These are phyloP conservation scores for Ilex aquifolium DNA, from an alignment of 257 asterid species.

Conservation along the genomic window DNA sequence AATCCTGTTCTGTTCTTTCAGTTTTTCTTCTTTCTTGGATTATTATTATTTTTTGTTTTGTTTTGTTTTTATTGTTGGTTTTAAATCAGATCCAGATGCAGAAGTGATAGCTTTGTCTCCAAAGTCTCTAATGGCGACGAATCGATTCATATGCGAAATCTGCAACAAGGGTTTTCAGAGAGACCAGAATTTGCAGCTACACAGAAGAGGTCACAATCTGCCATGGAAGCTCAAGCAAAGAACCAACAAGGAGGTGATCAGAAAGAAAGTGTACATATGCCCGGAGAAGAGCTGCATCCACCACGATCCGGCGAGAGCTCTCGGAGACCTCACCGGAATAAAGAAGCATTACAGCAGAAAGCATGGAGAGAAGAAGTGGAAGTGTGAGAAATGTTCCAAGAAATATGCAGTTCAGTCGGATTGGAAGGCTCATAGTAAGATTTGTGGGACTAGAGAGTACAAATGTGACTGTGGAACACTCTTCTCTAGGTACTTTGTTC, in stretches of 20 bases:
- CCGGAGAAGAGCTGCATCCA: conserved; percentile 83
- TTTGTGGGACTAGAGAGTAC: conserved; percentile 90
- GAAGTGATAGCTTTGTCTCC: conserved; percentile 89
- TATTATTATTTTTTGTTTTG: not conserved
- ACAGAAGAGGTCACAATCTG: conserved; percentile 82
- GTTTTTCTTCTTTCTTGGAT: not conserved
- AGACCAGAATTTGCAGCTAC: conserved; percentile 86
- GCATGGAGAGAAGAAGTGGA: conserved; percentile 96
- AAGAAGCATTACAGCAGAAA: conserved; percentile 81
- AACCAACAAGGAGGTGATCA: conserved; percentile 50
- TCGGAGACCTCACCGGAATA: conserved; percentile 83
- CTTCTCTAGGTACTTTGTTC: conserved; percentile 66
- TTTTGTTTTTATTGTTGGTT: not conserved
- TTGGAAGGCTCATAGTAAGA: conserved; percentile 95
- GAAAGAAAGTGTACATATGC: conserved; percentile 81
- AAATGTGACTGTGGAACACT: conserved; percentile 95
- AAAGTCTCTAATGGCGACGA: conserved; percentile 84
- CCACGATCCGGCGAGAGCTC: conserved; percentile 76
- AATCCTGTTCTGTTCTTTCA: too few relatives aligned
- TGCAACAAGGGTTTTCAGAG: conserved; percentile 98
- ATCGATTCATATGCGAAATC: conserved; percentile 78
- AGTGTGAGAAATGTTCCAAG: conserved; percentile 85
- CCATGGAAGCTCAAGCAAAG: conserved; percentile 95
- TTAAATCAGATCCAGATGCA: conserved; percentile 77
- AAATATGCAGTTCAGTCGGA: conserved; percentile 93